Evolutionary conservation across 73 alveolate species (phyloP), one percentile per base, ranked within the genome.

Genomic region (Durusdinium trenchii): DNA sequence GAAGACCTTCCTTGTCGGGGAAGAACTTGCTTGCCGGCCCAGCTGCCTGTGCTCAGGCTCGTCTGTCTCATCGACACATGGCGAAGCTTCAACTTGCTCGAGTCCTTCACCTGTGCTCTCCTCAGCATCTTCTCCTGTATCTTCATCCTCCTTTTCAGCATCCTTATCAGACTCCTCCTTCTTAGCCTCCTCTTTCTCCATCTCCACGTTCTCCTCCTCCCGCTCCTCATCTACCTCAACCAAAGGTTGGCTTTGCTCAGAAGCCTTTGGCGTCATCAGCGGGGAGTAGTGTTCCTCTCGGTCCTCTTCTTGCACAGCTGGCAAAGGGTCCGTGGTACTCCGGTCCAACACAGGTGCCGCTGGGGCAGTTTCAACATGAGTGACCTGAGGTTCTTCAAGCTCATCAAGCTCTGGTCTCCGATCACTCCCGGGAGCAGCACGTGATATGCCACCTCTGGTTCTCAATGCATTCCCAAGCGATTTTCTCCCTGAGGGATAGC

Each of bases 391-490:
- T 45, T 51, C 95, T 40, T 36, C 50, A 1, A 43, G 62, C 36
- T 64, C 96, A 14, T 32, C 30, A 28, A 51, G 64, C 45, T 52
- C 95, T 7, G 30, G 35, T 16, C 48, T 36, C 18, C 38, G 51
- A 3, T 43, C 69, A 45, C 76, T 30, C 32, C 78, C 52, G 40
- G 75, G 94, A 20, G 64, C 9, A 20, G 26, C 26, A 32, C 98
- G 87, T 45, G 98, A 47, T 57, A 91, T 91, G 87, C 98, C 98
- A 42, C 98, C 98, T 32, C 98, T 51, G 14, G 98, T 78, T 54
- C 98, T 51, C 64, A 91, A 48, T 45, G 98, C 98, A 51, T 76
- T 62, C 48, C 98, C 82, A 36, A 91, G 82, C n/a, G 96, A 90
- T 86, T 90, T 90, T 48, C 96, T 73, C 30, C 86, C 96, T 35